Conservation (phyloP, 2,329 filamentous ascomycete genomes). For the Acrocalymma vagum region DNA sequence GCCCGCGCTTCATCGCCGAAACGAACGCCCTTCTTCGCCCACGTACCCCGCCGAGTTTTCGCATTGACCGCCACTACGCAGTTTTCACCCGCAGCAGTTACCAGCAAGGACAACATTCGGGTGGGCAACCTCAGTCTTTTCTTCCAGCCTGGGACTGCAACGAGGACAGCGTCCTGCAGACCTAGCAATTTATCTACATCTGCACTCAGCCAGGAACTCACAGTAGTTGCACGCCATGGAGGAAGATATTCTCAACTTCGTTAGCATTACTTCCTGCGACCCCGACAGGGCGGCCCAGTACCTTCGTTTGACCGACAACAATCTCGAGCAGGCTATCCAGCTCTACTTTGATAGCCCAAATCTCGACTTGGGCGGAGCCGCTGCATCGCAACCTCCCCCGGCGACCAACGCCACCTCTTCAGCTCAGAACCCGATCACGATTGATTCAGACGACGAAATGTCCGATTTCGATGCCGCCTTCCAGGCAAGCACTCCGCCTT, state of each 20-base stretch:
- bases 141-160: too few species aligned
- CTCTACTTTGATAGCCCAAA: conserved; percentile 92
- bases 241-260: conserved; percentile 76
- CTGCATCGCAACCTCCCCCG: conserved; percentile 46
- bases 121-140: too few species aligned
- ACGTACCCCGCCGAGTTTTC: background rate
- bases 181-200: too few species aligned
- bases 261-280: conserved; percentile 79
- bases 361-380: conserved; percentile 59
- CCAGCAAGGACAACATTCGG: too few species aligned
- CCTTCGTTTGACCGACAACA: conserved; percentile 82
- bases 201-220: too few species aligned
- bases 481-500: conserved; percentile 32
- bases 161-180: too few species aligned
- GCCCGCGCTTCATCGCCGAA: conserved; percentile 19
- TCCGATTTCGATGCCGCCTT: conserved; percentile 56
- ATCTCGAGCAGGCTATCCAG: conserved; percentile 85
- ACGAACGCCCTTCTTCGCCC: conserved; percentile 33
- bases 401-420: conserved; percentile 44
- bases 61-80: background rate
- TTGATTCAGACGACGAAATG: conserved; percentile 79
- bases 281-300: conserved; percentile 81
- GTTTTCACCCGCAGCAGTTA: too few species aligned
- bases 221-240: conserved; percentile 43
- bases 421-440: conserved; percentile 68